These are phyloP conservation scores for Sugiyamaella chiloensis DNA, from an alignment of 805 yeast species.

Conservation along the genomic window DNA sequence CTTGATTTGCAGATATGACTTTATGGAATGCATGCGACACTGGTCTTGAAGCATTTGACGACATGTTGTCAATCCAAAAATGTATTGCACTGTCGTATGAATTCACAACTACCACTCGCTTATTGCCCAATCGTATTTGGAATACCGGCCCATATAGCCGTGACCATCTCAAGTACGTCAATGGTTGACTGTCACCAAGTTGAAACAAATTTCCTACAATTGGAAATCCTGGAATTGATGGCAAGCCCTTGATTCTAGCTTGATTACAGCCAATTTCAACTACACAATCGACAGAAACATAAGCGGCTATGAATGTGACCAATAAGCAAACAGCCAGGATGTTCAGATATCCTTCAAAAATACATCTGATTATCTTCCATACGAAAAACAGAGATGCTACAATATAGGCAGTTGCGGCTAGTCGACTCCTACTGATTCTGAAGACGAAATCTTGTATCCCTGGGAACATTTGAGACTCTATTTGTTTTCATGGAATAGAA, in stretches of 20 bases:
- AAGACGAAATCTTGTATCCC: no score
- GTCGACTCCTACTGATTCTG: no score
- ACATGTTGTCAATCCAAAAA: conserved; percentile 51
- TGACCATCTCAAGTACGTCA: conserved; percentile 46
- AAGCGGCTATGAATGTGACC: background rate
- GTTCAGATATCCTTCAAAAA: background rate
- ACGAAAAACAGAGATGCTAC: no score
- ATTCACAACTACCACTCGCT: conserved; percentile 62
- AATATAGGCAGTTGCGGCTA: no score
- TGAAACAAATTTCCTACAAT: conserved; percentile 50
- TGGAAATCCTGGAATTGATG: conserved; percentile 47
- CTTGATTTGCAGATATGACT: conserved; percentile 47
- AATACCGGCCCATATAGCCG: conserved; percentile 44
- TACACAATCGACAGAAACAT: conserved; percentile 13
- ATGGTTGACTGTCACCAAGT: conserved; percentile 48
- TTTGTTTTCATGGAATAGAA: no score
- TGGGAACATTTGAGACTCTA: no score
- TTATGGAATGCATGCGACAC: conserved; percentile 63
- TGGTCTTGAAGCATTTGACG: conserved; percentile 66
- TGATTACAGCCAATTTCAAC: conserved; percentile 18
- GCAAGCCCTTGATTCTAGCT: conserved; percentile 33
- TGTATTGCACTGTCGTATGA: conserved; percentile 51
- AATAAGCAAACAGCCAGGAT: background rate
- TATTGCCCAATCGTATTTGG: conserved; percentile 61
- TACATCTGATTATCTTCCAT: background rate